Evolutionary conservation across 345 rosid genomes (phyloP).

Genomic region (Linum usitatissimum): DNA sequence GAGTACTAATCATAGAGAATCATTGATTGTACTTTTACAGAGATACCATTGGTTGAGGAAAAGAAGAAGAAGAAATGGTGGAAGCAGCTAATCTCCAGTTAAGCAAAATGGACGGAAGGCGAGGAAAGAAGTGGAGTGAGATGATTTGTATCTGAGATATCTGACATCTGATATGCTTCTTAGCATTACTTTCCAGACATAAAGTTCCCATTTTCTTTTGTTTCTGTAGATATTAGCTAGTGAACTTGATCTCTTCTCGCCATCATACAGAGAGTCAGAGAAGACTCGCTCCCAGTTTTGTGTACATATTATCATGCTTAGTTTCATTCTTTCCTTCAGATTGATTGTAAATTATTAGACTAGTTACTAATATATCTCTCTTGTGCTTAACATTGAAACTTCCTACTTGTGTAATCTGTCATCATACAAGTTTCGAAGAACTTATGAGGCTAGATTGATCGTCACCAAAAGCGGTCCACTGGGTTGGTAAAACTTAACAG

Average conservation of each 20-base stretch:
- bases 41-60: constrained; percentile 19
- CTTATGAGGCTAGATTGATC: no score
- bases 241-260: background rate
- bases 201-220: background rate
- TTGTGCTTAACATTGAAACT: no score
- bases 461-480: no score
- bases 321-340: background rate
- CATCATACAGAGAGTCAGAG: background rate
- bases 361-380: no score
- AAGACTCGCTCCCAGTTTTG: background rate
- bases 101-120: no score
- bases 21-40: constrained; percentile 14
- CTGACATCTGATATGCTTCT: no score
- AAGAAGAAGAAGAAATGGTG: constrained; percentile 45
- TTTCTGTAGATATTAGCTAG: background rate
- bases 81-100: constrained; percentile 16
- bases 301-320: background rate
- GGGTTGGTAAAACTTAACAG: no score
- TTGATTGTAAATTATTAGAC: background rate
- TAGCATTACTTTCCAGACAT: no score
- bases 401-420: no score
- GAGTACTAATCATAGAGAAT: background rate
- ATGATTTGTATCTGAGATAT: no score
- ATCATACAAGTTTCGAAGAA: no score
- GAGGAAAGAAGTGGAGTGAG: no score